Evolutionary conservation across 768 basidiomycete genomes (phyloP), one percentile per base, ranked within the genome.

Genomic region (Rhodotorula paludigena): DNA sequence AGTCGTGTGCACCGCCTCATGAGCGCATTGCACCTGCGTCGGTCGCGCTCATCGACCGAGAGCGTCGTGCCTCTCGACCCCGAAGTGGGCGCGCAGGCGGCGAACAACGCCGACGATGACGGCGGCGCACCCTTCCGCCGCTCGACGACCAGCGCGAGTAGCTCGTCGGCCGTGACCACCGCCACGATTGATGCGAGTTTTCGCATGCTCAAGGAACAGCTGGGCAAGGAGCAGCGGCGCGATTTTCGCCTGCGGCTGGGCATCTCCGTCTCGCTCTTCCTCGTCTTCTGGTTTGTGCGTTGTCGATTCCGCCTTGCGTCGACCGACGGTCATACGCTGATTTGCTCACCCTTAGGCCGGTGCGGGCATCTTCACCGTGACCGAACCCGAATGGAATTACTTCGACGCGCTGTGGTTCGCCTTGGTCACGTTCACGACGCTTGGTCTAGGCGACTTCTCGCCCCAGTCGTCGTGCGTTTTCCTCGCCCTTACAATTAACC

Each of bases 211-310:
- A 71, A 72, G 60, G 72, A 66, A n/a, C 54, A 73, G 38, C 73
- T 80, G 61, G 55, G 64, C 28, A 71, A 73, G 28, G 77, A 79
- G 57, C 78, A 79, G 73, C 81, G 78, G 61, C 82, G 80, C 66
- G 85, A 86, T 42, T 84, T 86, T 69, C 80, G 80, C 47, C 78
- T 81, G 12, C 85, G 89, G 81, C 75, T 82, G 38, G 53, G 74
- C 3, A 77, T 88, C 28, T 85, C 86, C 0, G 84, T 84, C 80
- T 56, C 76, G 0, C 71, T 87, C 38, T 90, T 91, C 78, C 74
- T 89, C 30, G 71, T 82, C n/a, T 92, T 92, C 79, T 92, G 90
- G 90, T 80, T 84, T 73, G 86, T n/a, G n/a, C n/a, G n/a, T n/a
- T n/a, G n/a, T n/a, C n/a, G n/a, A n/a, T n/a, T n/a, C n/a, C n/a